Evolutionary conservation across 140 eudicot genomes (phyloP).

Genomic region (Stevia rebaudiana): DNA sequence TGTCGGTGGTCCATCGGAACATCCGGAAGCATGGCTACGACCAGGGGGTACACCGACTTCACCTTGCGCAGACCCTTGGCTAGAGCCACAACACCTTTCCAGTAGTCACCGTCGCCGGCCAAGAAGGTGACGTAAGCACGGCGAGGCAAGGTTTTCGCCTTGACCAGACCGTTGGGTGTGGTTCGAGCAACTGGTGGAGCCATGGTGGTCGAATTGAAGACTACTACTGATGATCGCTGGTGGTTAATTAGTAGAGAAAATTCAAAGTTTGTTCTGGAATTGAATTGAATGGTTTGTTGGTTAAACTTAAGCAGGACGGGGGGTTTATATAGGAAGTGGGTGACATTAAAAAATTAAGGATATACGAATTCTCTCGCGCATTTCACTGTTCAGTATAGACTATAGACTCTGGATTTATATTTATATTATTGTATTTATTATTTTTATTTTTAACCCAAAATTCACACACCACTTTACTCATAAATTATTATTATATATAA

Average conservation of each 20-base stretch:
- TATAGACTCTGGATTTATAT: no score
- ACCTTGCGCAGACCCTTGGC: slow-evolving; percentile 48
- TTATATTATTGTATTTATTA: no score
- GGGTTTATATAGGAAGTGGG: no score
- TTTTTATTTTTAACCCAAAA: no score
- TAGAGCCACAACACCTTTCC: slow-evolving; percentile 51
- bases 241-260: not conserved
- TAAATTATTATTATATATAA: no score
- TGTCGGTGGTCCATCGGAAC: slow-evolving; percentile 53
- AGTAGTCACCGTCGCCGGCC: slow-evolving; percentile 45
- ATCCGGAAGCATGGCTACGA: slow-evolving; percentile 49
- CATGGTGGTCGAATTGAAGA: no score
- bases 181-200: slow-evolving; percentile 30
- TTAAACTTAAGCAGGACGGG: not conserved
- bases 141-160: slow-evolving; percentile 32
- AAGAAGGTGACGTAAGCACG: slow-evolving; percentile 53
- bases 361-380: no score
- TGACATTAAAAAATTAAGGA: no score
- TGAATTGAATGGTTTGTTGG: slow-evolving; percentile 3
- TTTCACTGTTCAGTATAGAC: no score
- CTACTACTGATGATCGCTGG: no score
- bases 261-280: not conserved
- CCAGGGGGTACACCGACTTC: slow-evolving; percentile 36
- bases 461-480: no score
- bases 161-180: slow-evolving; percentile 4